phyloP scores from a whole-genome alignment of 2,329 filamentous ascomycete genomes.

The Xylariaceae sp. region DNA sequence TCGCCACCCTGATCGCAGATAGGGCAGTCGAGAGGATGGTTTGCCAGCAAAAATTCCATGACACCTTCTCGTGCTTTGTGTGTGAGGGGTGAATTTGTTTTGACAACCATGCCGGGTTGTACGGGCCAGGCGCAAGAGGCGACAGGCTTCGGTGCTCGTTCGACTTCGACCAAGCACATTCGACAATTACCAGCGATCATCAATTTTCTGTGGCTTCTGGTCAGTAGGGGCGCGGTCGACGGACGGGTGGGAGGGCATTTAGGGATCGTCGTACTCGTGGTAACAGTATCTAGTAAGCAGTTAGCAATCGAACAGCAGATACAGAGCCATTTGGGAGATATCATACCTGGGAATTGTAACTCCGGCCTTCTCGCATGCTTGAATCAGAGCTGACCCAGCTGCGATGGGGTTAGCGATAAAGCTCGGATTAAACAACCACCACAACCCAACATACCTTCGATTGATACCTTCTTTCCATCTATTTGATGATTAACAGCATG shows the following conservation, averaged over 20 bases:
- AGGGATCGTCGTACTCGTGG: constrained; percentile 70
- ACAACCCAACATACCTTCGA: constrained; percentile 67
- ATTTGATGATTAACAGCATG: constrained; percentile 16
- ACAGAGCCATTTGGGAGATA: too few species aligned
- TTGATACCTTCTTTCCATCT: constrained; percentile 98
- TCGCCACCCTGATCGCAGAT: constrained; percentile 99
- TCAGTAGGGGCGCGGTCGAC: constrained; percentile 31
- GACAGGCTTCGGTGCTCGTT: constrained; percentile 92
- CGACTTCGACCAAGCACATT: constrained; percentile 99
- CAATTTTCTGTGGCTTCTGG: constrained; percentile 65
- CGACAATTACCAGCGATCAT: constrained; percentile 99
- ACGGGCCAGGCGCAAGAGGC: constrained; percentile 99
- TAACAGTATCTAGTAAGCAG: constrained; percentile 77
- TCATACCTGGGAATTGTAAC: constrained; percentile 76
- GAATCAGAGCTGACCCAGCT: constrained; percentile 96
- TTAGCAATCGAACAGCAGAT: constrained; percentile 27
- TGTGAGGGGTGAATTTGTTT: constrained; percentile 92
- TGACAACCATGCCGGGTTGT: constrained; percentile 97
- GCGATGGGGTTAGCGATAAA: constrained; percentile 34
- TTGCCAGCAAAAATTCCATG: constrained; percentile 97
- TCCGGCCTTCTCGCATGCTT: constrained; percentile 98
- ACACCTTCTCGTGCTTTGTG: constrained; percentile 98
- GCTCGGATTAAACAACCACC: neutral
- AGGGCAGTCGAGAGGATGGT: constrained; percentile 93
- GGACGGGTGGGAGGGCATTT: constrained; percentile 2